Base-by-base conservation (phyloP, 2,329 filamentous ascomycete genomes). In the Hypoxylon sp. region DNA sequence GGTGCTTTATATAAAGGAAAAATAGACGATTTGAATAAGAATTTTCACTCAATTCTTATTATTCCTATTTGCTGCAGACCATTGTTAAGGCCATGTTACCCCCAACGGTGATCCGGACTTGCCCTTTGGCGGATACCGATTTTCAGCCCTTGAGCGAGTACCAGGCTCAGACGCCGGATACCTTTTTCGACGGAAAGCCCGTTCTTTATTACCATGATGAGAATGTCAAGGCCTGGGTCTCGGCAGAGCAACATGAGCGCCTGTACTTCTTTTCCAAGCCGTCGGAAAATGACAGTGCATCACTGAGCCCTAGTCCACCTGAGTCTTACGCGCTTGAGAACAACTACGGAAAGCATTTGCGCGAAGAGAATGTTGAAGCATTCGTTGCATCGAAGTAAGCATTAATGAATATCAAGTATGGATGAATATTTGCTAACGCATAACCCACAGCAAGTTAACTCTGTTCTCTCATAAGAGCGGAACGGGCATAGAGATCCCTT, bases 181-280 rank as follows among this genome's bases (percentile, higher is more conserved):
- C 87, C 46, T 95, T 94, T 81, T 91, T 90, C 74, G 87, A 86
- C 73, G 88, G 87, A 29, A 92, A 91, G 75, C 89, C 92, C 1
- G 86, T 94, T 47, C 85, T 94, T 3, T 88, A 94, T 80, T 87
- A 87, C 72, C 87, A 90, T 74, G 84, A 86, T 42, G 73, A 82
- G 11, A 82, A 83, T 64, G 84, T 88, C 61, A 89, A 87, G 42
- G 87, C 90, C 2, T 86, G 87, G 74, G 81, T 91, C 19, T 83
- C 87, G 26, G 82, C 81, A 37, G 82, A 84, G 44, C 87, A 91
- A 73, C 80, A 85, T 24, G 84, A 84, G 42, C 81, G 80, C 59
- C 81, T 92, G 61, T 86, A 83, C 72, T 86, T 88, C 70, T 88
- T 86, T 70, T 74, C 74, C 14, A 73, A 74, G 22, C 81, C 82